Base-by-base conservation (phyloP, 768 basidiomycete genomes). In the Mycena vitilis region DNA sequence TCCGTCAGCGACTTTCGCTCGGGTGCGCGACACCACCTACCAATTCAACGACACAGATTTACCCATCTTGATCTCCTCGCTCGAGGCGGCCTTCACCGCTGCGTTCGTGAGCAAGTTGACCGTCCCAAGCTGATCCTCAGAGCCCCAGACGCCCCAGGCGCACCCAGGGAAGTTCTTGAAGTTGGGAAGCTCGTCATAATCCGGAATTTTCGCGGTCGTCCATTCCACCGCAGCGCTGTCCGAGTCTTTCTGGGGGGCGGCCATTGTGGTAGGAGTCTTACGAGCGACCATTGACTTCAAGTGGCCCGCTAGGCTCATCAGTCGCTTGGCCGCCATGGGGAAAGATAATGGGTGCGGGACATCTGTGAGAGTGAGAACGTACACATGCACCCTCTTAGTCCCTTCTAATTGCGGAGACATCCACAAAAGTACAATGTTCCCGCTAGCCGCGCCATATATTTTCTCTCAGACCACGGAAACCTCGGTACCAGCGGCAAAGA, bases 61-160 rank as follows among this genome's bases (percentile, higher is more conserved):
- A 37, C 90, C 89, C 0, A 81, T 81, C 65, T 88, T 89, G 53
- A 91, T 85, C 74, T 91, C 89, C 72, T 88, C 87, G 34, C 78
- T 74, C 18, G 88, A 87, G 18, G 88, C 86, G 48, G 78, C 78
- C 71, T 84, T 81, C n/a, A 91, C 88, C n/a, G 90, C 84, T 13
- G 86, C 84, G 23, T 86, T 84, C 2, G 91, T 91, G 44, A 92
- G 76, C 56, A 91, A 69, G 73, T 91, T 91, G 45, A 91, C 80
- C 7, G 89, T 91, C 2, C 91, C 91, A 22, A 91, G 81, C 72
- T 91, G 81, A 68, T 92, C 91, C 22, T 87, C 85, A 44, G 82
- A 77, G 30, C 90, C 90, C 89, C 89, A 91, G 12, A 91, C 81
- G 5, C 81, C 82, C 91, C 91, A 92, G 3, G 90, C 91, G 63